phyloP scores from a whole-genome alignment of 331 rosid species.

The Quercus tomentella region DNA sequence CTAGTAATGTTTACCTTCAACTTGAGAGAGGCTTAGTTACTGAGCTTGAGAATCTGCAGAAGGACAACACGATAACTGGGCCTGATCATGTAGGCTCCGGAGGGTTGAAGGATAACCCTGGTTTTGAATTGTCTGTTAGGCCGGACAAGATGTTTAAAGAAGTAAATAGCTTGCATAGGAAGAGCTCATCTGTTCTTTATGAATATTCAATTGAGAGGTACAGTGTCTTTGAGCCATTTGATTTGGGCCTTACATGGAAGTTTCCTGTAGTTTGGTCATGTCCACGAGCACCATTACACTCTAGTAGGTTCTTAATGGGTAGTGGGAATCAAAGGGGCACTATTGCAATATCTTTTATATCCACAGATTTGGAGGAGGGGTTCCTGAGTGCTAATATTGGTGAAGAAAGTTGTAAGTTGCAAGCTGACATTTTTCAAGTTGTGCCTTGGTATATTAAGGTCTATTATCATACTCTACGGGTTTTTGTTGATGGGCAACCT shows the following conservation, averaged over 20 bases:
- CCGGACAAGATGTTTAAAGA: constrained; percentile 61
- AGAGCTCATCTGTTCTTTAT: constrained; percentile 50
- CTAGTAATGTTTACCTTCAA: constrained; percentile 72
- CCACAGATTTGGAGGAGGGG: constrained; percentile 47
- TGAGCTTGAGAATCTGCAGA: constrained; percentile 49
- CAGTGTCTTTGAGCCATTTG: constrained; percentile 51
- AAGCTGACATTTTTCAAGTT: constrained; percentile 79
- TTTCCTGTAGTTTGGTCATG: constrained; percentile 71
- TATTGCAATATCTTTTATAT: constrained; percentile 77
- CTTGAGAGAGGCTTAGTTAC: constrained; percentile 55
- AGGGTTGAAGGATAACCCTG: constrained; percentile 39
- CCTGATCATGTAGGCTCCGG: constrained; percentile 31
- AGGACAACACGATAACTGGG: constrained; percentile 26
- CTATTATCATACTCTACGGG: constrained; percentile 68
- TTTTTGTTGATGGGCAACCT: constrained; percentile 58
- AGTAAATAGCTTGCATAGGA: constrained; percentile 24
- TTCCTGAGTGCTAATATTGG: constrained; percentile 23
- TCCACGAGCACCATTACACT: constrained; percentile 69
- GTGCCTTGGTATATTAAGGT: constrained; percentile 98
- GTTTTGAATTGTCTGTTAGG: constrained; percentile 66
- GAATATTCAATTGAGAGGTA: constrained; percentile 55
- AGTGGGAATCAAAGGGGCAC: constrained; percentile 97
- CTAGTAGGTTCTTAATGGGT: constrained; percentile 81
- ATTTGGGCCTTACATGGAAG: constrained; percentile 81
- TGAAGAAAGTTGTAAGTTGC: constrained; percentile 57